phyloP scores from a whole-genome alignment of 192 early-diverging fungal species.

The Phycomyces nitens region DNA sequence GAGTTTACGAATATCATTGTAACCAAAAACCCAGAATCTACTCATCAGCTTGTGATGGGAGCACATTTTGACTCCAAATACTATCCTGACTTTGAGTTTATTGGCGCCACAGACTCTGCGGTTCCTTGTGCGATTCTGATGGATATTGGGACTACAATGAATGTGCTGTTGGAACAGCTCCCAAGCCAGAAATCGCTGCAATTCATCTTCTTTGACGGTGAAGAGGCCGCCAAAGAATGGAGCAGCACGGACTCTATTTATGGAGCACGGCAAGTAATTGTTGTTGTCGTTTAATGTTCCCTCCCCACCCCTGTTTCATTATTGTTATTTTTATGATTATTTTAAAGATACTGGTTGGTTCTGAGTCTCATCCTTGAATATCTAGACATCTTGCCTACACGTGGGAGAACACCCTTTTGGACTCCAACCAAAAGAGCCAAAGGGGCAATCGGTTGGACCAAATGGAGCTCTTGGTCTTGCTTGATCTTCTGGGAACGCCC shows the following conservation, averaged over 20 bases:
- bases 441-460: conserved; percentile 47
- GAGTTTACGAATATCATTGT: conserved; percentile 86
- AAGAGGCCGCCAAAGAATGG: conserved; percentile 87
- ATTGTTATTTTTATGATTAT: conserved; percentile 1
- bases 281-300: neutral
- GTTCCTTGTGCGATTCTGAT: conserved; percentile 88
- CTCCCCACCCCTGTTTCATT: neutral
- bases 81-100: conserved; percentile 59
- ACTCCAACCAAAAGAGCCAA: conserved; percentile 11
- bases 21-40: conserved; percentile 77
- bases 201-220: conserved; percentile 96
- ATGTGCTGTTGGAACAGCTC: conserved; percentile 51
- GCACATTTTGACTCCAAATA: conserved; percentile 95
- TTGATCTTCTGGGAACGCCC: conserved; percentile 80
- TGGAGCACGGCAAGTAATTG: conserved; percentile 60
- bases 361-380: neutral
- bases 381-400: conserved; percentile 71
- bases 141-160: conserved; percentile 73
- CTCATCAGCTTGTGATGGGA: conserved; percentile 73
- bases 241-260: conserved; percentile 80
- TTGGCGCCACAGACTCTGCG: conserved; percentile 90
- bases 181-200: conserved; percentile 59
- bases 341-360: neutral
- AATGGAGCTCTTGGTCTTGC: conserved; percentile 83
- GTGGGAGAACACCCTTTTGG: conserved; percentile 60